Conservation (phyloP, 2,329 filamentous ascomycete species). For the Ceratocystis harringtonii region DNA sequence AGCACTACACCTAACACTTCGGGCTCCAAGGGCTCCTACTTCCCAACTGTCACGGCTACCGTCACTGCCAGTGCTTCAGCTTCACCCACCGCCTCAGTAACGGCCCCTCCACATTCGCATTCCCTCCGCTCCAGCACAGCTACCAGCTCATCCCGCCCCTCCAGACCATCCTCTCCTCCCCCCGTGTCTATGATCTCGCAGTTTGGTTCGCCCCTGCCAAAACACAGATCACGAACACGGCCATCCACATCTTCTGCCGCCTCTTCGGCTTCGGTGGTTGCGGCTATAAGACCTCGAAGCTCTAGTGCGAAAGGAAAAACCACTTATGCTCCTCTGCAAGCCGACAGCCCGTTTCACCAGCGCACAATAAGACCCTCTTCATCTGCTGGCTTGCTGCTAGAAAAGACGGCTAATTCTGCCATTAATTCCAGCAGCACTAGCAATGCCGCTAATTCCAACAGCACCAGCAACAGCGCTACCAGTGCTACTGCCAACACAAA, state of each 20-base stretch:
- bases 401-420: background rate
- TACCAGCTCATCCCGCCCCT: background rate
- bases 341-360: background rate
- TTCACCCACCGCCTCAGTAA: background rate
- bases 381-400: constrained; percentile 1
- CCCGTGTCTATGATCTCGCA: background rate
- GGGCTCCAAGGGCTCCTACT: background rate
- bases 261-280: background rate
- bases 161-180: background rate
- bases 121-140: background rate
- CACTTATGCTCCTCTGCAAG: constrained; percentile 11
- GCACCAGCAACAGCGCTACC: background rate
- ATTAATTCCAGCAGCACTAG: background rate
- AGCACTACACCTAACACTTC: constrained; percentile 13
- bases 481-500: background rate
- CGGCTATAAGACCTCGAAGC: background rate
- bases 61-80: background rate
- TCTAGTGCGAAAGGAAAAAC: constrained; percentile 4
- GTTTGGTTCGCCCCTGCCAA: background rate
- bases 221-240: background rate
- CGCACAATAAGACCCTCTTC: constrained; percentile 5
- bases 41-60: background rate
- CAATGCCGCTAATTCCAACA: background rate
- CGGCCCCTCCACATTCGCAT: background rate
- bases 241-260: background rate